A percentile compares a stretch with the other conserved stretches of the same genome.
phyloP scores from a whole-genome alignment of 345 rosid genomes.

The Microcos paniculata region DNA sequence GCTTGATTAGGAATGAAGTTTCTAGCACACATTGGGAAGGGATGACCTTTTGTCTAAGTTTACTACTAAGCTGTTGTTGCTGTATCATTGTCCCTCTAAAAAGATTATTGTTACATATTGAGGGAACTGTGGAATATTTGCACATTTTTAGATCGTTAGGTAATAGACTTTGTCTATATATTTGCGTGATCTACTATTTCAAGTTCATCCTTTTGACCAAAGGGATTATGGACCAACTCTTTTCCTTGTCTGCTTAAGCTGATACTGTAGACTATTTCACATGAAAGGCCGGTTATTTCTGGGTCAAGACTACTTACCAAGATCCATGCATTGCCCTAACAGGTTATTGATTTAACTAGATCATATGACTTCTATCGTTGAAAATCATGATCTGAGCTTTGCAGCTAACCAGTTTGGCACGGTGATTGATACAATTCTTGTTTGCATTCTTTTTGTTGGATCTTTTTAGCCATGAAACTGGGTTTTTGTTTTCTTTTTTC shows the following conservation, averaged over 20 bases:
- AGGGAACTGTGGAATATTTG: not conserved
- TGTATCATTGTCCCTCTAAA: not conserved
- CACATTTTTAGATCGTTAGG: not conserved
- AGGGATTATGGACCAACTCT: not conserved
- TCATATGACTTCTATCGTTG: not conserved
- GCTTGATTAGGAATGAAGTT: constrained; percentile 40
- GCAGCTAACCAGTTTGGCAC: not conserved
- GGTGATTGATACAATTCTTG: not conserved
- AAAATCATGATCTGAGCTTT: not conserved
- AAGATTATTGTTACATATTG: not conserved
- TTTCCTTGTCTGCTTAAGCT: not conserved
- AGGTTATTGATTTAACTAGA: not conserved
- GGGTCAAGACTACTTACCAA: not conserved
- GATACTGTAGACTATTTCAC: not conserved
- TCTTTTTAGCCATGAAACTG: not conserved
- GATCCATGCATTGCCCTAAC: not conserved
- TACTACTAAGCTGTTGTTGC: not conserved
- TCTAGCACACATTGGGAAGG: constrained; percentile 4
- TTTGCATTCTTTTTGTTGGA: not conserved
- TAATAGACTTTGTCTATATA: not conserved
- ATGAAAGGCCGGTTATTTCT: not conserved
- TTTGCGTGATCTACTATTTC: constrained; percentile 5
- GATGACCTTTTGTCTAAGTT: not conserved
- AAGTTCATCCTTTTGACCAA: not conserved
- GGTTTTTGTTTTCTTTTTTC: too few relatives aligned